phyloP scores from a whole-genome alignment of 768 basidiomycete genomes.

The Pisolithus marmoratus region DNA sequence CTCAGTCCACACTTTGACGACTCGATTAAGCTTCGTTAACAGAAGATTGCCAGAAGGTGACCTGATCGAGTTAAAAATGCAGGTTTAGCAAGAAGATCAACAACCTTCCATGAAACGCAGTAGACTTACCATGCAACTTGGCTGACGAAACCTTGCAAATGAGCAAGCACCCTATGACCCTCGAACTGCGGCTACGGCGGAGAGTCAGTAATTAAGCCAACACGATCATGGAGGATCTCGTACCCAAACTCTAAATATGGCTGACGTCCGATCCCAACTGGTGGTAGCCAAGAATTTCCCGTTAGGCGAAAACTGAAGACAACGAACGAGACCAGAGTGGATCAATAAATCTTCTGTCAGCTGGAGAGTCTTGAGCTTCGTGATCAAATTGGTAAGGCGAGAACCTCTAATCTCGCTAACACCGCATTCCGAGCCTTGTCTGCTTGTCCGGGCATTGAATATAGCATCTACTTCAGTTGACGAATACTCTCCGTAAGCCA shows the following conservation, averaged over 20 bases:
- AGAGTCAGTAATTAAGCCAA: neutral
- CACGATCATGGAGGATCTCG: constrained; percentile 12
- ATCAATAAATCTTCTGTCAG: constrained; percentile 56
- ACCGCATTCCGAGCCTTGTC: neutral
- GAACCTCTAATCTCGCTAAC: constrained; percentile 38
- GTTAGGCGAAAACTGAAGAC: constrained; percentile 73
- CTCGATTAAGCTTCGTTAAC: constrained; percentile 58
- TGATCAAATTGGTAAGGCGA: constrained; percentile 50
- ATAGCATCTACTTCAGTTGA: neutral
- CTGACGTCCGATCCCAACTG: constrained; percentile 69
- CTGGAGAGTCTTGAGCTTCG: constrained; percentile 49
- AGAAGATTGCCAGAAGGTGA: constrained; percentile 58
- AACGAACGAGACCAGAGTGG: constrained; percentile 63
- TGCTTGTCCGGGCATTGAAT: neutral
- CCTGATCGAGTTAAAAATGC: constrained; percentile 30
- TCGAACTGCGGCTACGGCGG: constrained; percentile 45
- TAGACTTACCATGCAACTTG: constrained; percentile 64
- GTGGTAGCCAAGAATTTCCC: constrained; percentile 64
- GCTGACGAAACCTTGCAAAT: constrained; percentile 66
- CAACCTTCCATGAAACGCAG: neutral
- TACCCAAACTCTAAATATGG: constrained; percentile 63
- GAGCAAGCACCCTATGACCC: constrained; percentile 59
- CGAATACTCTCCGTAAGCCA: neutral
- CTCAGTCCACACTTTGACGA: constrained; percentile 70
- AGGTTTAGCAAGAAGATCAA: neutral